These are phyloP conservation scores for Zygoascus biomembranicola DNA, from an alignment of 805 yeast genomes.

Conservation along the genomic window DNA sequence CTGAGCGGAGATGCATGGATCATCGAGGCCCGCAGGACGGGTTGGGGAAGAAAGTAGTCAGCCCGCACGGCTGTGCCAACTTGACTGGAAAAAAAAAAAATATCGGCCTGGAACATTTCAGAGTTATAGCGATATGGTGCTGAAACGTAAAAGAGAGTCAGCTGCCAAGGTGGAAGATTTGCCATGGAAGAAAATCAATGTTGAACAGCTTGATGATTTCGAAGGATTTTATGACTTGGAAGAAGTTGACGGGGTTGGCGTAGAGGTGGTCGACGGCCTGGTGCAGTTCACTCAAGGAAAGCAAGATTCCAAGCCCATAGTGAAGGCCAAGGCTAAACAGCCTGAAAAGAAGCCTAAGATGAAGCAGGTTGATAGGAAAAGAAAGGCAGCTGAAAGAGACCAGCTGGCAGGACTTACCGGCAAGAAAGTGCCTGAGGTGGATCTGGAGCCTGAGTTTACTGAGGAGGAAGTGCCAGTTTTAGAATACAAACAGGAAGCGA, in stretches of 20 bases:
- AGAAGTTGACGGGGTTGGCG: conserved; percentile 89
- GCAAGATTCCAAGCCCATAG: not conserved
- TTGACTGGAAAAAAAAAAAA: not conserved
- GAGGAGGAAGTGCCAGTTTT: not conserved
- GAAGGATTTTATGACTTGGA: conserved; percentile 90
- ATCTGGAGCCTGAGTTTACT: not conserved
- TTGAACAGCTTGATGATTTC: conserved; percentile 71
- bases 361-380: conserved; percentile 5
- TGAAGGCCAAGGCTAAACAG: not conserved
- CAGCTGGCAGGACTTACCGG: not conserved
- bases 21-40: not conserved
- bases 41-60: not conserved
- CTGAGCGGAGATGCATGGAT: not conserved
- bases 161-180: conserved; percentile 18
- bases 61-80: not conserved
- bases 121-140: not conserved
- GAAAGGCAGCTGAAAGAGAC: conserved; percentile 2
- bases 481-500: not conserved
- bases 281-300: conserved; percentile 32
- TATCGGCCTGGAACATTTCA: not conserved
- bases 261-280: conserved; percentile 61
- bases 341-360: not conserved
- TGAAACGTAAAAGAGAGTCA: not conserved
- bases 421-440: not conserved
- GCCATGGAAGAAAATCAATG: conserved; percentile 72